Evolutionary conservation across 169 alveolate genomes (phyloP).

Genomic region (Plasmodium inui): DNA sequence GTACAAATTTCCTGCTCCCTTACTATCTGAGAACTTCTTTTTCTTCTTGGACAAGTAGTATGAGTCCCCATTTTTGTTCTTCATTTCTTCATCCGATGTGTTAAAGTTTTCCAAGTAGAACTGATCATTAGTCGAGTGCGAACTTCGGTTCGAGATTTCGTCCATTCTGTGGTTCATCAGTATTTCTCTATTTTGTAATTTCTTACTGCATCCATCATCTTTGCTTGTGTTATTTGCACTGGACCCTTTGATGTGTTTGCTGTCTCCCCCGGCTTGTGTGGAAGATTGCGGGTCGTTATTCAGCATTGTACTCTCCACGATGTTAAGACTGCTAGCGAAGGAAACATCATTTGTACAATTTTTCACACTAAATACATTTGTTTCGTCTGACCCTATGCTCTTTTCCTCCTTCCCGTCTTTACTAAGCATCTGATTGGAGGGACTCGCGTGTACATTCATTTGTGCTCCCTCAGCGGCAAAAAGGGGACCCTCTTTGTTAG

Average conservation of each 20-base stretch:
- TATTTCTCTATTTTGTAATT: background rate
- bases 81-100: conserved; percentile 62
- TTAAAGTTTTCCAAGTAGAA: conserved; percentile 52
- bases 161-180: background rate
- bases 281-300: background rate
- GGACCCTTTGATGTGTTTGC: background rate
- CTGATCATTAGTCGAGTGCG: conserved; percentile 66
- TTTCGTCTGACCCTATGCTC: conserved; percentile 58
- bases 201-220: background rate
- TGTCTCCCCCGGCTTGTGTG: background rate
- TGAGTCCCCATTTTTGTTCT: background rate
- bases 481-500: background rate
- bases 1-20: conserved; percentile 16
- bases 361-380: conserved; percentile 34
- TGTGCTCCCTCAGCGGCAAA: background rate
- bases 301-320: background rate
- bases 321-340: background rate
- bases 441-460: background rate
- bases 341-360: conserved; percentile 11
- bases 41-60: background rate
- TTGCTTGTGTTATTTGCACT: background rate
- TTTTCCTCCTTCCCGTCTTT: conserved; percentile 34
- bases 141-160: conserved; percentile 24
- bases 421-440: background rate
- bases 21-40: conserved; percentile 4